A percentile compares a stretch with the other conserved stretches of the same genome.
These are phyloP conservation scores for Eucalyptus erythrocorys DNA, from an alignment of 345 rosid species.

Conservation along the genomic window DNA sequence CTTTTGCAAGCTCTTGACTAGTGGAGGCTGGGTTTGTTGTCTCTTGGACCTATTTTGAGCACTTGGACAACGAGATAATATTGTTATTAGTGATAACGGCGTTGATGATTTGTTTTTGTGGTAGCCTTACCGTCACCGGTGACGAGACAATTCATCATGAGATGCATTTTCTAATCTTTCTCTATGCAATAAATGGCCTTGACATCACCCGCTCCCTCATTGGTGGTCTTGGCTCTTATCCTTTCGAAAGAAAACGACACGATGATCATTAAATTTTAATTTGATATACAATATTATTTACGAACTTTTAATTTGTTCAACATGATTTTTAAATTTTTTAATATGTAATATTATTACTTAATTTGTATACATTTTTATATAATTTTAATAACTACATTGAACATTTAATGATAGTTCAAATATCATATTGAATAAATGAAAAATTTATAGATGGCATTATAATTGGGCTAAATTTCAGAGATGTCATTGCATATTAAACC, in stretches of 20 bases:
- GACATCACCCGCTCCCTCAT: not conserved
- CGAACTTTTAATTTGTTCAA: rapidly evolving
- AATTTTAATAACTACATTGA: rapidly evolving
- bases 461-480: rapidly evolving
- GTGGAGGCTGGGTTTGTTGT: not conserved
- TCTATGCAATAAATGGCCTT: not conserved
- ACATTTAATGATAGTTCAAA: rapidly evolving
- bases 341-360: rapidly evolving
- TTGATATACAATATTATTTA: rapidly evolving
- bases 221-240: not conserved
- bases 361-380: not conserved
- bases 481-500: rapidly evolving
- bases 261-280: not conserved
- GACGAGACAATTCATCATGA: not conserved
- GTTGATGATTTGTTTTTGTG: not conserved
- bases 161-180: not conserved
- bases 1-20: not conserved
- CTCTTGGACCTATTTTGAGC: not conserved
- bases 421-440: rapidly evolving
- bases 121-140: not conserved
- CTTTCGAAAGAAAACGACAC: not conserved
- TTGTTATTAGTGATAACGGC: not conserved
- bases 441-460: rapidly evolving
- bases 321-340: rapidly evolving
- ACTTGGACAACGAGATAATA: not conserved